Conservation (phyloP, 1,284 basidiomycete genomes). For the Cutaneotrichosporon cavernicola region DNA sequence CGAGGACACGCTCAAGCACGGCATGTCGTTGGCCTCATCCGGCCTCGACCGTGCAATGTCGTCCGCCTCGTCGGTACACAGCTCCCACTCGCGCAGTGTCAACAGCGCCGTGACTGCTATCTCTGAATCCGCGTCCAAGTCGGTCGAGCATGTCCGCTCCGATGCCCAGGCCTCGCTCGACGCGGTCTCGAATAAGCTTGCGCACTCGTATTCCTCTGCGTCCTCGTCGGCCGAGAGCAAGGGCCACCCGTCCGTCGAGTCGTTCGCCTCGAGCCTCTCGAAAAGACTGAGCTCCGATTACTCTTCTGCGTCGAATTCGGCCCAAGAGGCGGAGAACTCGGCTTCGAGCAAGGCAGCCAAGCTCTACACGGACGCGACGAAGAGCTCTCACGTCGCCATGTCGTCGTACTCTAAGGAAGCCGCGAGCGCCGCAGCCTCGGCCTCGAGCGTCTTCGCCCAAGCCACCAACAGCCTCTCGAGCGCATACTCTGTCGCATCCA, state of each 20-base stretch:
- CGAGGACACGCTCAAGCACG: constrained; percentile 51
- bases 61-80: constrained; percentile 38
- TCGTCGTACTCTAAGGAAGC: constrained; percentile 41
- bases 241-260: constrained; percentile 38
- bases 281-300: constrained; percentile 44
- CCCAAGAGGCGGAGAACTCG: constrained; percentile 41
- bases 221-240: constrained; percentile 41
- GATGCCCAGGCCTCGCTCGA: constrained; percentile 29
- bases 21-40: constrained; percentile 45
- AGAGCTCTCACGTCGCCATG: constrained; percentile 38
- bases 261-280: constrained; percentile 43
- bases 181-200: constrained; percentile 30
- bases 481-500: constrained; percentile 35
- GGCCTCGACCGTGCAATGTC: constrained; percentile 35
- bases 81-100: constrained; percentile 26
- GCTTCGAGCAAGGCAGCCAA: constrained; percentile 43
- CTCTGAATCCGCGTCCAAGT: constrained; percentile 28
- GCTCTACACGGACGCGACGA: constrained; percentile 36
- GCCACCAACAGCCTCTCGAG: constrained; percentile 29
- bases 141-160: constrained; percentile 11
- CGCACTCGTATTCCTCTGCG: constrained; percentile 42
- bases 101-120: constrained; percentile 41
- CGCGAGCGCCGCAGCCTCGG: constrained; percentile 27
- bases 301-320: constrained; percentile 51
- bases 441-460: constrained; percentile 32